These are phyloP conservation scores for Cucurbita ficifolia DNA, from an alignment of 306 rosid species.

Conservation along the genomic window DNA sequence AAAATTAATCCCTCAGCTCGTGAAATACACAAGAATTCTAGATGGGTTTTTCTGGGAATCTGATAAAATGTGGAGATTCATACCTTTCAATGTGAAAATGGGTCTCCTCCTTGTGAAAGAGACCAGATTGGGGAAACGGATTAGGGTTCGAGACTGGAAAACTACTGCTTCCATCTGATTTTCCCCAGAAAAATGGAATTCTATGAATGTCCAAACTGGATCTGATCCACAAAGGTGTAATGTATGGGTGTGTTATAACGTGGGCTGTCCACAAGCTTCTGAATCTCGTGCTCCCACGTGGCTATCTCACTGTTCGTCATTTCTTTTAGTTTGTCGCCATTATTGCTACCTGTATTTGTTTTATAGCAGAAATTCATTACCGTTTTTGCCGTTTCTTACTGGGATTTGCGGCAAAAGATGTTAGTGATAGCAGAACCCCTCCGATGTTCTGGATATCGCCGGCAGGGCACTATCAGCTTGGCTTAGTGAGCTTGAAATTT, in stretches of 20 bases:
- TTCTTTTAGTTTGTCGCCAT: background rate
- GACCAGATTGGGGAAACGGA: conserved; percentile 17
- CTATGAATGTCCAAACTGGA: background rate
- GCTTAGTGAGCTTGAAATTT: background rate
- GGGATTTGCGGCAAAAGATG: conserved; percentile 9
- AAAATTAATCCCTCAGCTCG: too few relatives aligned
- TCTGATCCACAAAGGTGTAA: background rate
- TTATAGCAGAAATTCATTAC: background rate
- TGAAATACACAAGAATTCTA: background rate
- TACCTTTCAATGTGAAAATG: conserved; percentile 27
- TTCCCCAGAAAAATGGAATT: conserved; percentile 4
- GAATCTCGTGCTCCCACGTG: conserved; percentile 16
- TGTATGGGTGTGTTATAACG: background rate
- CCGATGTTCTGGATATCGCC: conserved; percentile 12
- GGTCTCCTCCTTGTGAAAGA: conserved; percentile 15
- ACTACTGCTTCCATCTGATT: conserved; percentile 22
- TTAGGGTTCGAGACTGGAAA: conserved; percentile 12
- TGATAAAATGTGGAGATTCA: background rate
- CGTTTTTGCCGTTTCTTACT: background rate
- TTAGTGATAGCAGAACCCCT: conserved; percentile 15
- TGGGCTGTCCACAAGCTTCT: conserved; percentile 20
- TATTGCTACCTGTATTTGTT: background rate
- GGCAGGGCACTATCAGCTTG: background rate
- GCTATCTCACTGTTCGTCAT: background rate
- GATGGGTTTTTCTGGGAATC: background rate